Base-by-base conservation (phyloP, 73 alveolate genomes). In the Urostyla sp. region DNA sequence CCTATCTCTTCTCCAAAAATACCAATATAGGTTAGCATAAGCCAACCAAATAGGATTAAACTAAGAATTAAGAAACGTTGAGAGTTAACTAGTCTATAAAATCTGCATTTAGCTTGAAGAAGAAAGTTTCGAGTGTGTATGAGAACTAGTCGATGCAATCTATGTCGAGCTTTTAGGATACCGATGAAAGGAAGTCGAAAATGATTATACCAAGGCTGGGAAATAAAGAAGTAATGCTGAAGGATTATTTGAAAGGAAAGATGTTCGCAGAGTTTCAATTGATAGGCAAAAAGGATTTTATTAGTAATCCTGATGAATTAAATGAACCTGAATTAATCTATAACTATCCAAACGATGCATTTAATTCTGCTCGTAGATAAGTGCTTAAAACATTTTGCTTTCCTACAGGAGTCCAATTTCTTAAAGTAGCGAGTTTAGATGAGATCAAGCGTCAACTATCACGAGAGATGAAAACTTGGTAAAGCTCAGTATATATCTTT, bases 281-380 rank as follows among this genome's bases (percentile, higher is more conserved):
- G 37, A 20, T 59, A 8, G 76, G 76, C n/a, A n/a, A n/a, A n/a
- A 32, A n/a, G 32, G 2, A 34, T 55, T 32, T 31, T 3, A 31
- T 7, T 32, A 59, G 23, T 32, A 28, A 55, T 35, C 4, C n/a
- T 18, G 18, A 59, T 52, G 30, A 28, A 23, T 15, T 20, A 59
- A 34, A 36, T 36, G 52, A 36, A 59, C 4, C 56, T 59, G 10
- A 55, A 40, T 7, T 13, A 59, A 32, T 52, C 57, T 3, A 59
- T 52, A 34, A 35, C 6, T 21, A 59, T 59, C 57, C 57, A 52
- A 11, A 55, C 32, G 15, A 59, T 32, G 20, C 35, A 35, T 6
- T 59, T 59, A 31, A 59, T 59, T 52, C 37, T n/a, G n/a, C 37
- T 59, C 34, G 76, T 35, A 59, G 76, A 59, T 13, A 59, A 59